Evolutionary conservation across 1,284 basidiomycete species (phyloP).

Genomic region (Tilletia walkeri): DNA sequence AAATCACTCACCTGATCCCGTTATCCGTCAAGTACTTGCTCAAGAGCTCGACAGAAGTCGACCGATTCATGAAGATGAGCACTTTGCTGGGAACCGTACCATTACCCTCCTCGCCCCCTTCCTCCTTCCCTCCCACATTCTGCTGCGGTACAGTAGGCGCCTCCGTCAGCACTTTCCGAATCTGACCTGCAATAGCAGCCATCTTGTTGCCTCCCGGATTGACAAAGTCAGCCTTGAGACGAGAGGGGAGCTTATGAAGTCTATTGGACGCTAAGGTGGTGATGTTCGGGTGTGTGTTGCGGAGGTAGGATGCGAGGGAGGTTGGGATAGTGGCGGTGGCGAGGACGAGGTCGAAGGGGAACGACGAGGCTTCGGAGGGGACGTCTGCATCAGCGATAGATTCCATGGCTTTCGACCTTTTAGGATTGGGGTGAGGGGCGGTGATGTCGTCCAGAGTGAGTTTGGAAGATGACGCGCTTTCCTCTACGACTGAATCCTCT

Average conservation of each 20-base stretch:
- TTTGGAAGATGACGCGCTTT: background rate
- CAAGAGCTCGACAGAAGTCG: slow-evolving; percentile 66
- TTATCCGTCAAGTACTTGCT: slow-evolving; percentile 64
- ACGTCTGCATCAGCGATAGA: background rate
- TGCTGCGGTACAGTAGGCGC: slow-evolving; percentile 57
- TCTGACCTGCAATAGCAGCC: slow-evolving; percentile 72
- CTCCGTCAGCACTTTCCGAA: slow-evolving; percentile 72
- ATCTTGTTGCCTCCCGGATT: slow-evolving; percentile 69
- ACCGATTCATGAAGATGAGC: slow-evolving; percentile 77
- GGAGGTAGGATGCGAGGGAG: slow-evolving; percentile 69
- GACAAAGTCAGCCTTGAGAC: slow-evolving; percentile 70
- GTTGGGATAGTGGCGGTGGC: slow-evolving; percentile 84
- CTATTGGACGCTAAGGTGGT: slow-evolving; percentile 72
- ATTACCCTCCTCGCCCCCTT: background rate
- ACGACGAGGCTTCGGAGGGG: slow-evolving; percentile 57
- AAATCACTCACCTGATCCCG: slow-evolving; percentile 65
- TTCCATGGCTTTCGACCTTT: background rate
- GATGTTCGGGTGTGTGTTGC: slow-evolving; percentile 64
- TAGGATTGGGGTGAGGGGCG: background rate
- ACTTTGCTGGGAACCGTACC: slow-evolving; percentile 62
- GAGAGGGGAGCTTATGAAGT: slow-evolving; percentile 73
- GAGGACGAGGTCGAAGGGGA: slow-evolving; percentile 64
- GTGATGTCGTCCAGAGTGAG: slow-evolving; percentile 18
- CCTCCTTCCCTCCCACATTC: background rate
- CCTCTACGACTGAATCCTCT: background rate